A percentile compares a stretch with the other conserved stretches of the same genome.
phyloP scores from a whole-genome alignment of 225 moss, liverwort and hornwort species.

The Marchantia polymorpha region DNA sequence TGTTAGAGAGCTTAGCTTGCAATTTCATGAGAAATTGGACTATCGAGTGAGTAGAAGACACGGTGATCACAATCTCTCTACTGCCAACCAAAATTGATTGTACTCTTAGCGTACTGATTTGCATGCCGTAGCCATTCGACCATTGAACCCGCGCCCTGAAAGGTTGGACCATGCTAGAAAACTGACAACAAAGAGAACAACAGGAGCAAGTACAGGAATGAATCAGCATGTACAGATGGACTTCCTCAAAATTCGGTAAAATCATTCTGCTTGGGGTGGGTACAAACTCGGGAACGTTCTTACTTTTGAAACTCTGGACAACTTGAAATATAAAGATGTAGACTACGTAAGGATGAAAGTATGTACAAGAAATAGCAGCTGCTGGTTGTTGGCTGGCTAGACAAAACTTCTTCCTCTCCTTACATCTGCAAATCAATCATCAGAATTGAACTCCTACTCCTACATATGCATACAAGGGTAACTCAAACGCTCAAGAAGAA shows the following conservation, averaged over 20 bases:
- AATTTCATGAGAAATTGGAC: no score
- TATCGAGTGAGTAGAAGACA: no score
- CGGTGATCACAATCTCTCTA: neutral
- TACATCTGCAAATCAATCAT: conserved; percentile 5
- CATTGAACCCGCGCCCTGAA: neutral
- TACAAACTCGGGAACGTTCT: neutral
- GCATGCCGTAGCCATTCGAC: neutral
- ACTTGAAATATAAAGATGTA: neutral
- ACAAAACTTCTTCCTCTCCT: neutral
- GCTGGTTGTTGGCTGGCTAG: neutral
- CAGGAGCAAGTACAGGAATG: neutral
- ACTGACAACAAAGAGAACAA: neutral
- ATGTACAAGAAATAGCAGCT: neutral
- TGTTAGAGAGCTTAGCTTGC: no score
- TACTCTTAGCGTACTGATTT: neutral
- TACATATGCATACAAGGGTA: neutral
- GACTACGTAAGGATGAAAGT: neutral
- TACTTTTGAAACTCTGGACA: neutral
- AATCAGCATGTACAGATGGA: neutral
- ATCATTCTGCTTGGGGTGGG: neutral
- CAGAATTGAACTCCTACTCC: neutral
- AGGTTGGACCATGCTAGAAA: conserved; percentile 1
- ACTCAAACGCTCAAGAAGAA: neutral
- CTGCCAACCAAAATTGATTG: neutral
- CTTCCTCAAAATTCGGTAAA: neutral